phyloP scores from a whole-genome alignment of 495 filamentous ascomycete genomes.

The Podospora conica region DNA sequence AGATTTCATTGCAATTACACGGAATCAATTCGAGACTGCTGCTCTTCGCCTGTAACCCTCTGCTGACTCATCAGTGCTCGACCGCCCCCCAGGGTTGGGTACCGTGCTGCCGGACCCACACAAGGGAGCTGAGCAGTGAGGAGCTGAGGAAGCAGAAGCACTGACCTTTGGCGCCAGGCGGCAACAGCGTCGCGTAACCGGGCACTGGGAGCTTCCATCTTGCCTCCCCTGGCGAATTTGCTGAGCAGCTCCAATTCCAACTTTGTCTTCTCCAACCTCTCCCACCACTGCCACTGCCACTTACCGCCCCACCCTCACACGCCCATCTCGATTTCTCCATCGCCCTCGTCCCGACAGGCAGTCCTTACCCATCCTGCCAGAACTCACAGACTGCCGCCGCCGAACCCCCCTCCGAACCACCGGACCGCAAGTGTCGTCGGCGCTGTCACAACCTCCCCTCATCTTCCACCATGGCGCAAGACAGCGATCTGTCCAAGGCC shows the following conservation, averaged over 20 bases:
- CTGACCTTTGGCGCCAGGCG: slow-evolving; percentile 32
- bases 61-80: background rate
- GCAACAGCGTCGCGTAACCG: slow-evolving; percentile 39
- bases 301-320: slow-evolving; percentile 1
- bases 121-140: slow-evolving; percentile 9
- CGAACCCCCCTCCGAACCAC: background rate
- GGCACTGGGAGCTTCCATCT: slow-evolving; percentile 19
- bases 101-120: background rate
- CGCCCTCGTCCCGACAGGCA: background rate
- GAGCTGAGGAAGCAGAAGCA: too few relatives aligned
- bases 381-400: background rate
- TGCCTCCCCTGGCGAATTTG: slow-evolving; percentile 22
- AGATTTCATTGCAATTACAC: background rate
- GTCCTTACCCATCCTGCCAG: background rate
- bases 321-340: background rate
- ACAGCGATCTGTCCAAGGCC: slow-evolving; percentile 76
- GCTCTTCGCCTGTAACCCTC: background rate
- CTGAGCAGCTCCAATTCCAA: slow-evolving; percentile 22
- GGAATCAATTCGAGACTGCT: background rate
- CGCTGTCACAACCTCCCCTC: slow-evolving; percentile 8
- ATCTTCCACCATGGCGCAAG: slow-evolving; percentile 69
- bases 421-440: background rate
- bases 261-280: slow-evolving; percentile 8
- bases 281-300: background rate
- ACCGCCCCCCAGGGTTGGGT: background rate